These are phyloP conservation scores for Amanita inopinata DNA, from an alignment of 768 basidiomycete species.

Conservation along the genomic window DNA sequence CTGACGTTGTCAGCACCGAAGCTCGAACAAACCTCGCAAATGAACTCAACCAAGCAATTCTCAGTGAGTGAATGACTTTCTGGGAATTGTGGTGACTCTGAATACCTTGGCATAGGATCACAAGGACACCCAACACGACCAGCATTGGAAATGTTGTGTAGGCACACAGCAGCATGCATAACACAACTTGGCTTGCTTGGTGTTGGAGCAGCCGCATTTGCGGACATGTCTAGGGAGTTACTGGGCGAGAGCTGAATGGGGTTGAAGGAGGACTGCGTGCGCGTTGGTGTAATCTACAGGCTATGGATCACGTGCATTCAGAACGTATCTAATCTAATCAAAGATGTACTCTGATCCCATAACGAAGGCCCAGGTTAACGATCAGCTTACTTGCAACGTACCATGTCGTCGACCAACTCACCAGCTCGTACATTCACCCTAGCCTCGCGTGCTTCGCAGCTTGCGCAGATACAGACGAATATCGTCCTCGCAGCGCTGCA, in stretches of 20 bases:
- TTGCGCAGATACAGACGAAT: conserved; percentile 87
- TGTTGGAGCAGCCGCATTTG: conserved; percentile 70
- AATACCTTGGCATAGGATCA: conserved; percentile 41
- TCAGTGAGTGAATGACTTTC: conserved; percentile 43
- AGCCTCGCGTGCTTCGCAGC: conserved; percentile 80
- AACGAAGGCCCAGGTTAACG: neutral
- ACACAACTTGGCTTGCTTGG: conserved; percentile 65
- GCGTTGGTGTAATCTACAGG: too few species aligned
- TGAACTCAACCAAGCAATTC: conserved; percentile 74
- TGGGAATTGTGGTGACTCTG: conserved; percentile 5
- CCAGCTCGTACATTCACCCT: conserved; percentile 52
- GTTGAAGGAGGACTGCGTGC: neutral
- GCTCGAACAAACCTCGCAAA: conserved; percentile 58
- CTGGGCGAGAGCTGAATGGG: conserved; percentile 24
- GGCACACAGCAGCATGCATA: conserved; percentile 61
- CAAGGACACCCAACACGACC: conserved; percentile 67
- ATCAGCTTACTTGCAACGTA: neutral
- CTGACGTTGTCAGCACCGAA: conserved; percentile 58
- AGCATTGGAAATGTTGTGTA: conserved; percentile 66
- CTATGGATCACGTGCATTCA: neutral
- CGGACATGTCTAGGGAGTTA: conserved; percentile 69
- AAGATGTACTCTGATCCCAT: neutral
- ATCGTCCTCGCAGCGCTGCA: conserved; percentile 60
- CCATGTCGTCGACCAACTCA: conserved; percentile 1
- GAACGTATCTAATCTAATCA: conserved; percentile 1